Percentiles rank a stretch among this genome's conserved stretches.
Evolutionary conservation across 2,329 filamentous ascomycete species (phyloP).

Genomic region (Chrysoporthe austroafricana): DNA sequence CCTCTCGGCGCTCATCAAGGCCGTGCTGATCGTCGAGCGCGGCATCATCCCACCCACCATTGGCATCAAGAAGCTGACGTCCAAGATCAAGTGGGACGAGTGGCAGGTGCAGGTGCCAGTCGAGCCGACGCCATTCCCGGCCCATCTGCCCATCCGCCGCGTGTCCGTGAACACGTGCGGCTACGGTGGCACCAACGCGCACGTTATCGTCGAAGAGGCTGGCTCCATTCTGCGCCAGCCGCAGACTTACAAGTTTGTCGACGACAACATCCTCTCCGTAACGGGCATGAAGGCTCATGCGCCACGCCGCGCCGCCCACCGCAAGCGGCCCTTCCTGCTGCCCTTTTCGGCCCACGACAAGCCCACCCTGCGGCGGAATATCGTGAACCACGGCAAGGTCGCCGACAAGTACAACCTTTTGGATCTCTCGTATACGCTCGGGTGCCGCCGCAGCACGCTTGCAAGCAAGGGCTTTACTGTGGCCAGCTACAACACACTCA

Average conservation of each 20-base stretch:
- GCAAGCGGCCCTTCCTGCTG: background rate
- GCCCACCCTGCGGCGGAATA: background rate
- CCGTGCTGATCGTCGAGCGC: constrained; percentile 26
- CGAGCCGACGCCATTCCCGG: constrained; percentile 34
- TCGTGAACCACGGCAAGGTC: background rate
- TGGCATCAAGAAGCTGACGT: constrained; percentile 23
- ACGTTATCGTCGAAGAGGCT: background rate
- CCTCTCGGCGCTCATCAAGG: constrained; percentile 31
- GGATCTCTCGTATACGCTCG: constrained; percentile 7
- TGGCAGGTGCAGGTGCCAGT: constrained; percentile 29
- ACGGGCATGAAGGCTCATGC: no score
- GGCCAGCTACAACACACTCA: no score
- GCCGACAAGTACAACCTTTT: background rate
- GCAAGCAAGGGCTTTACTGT: no score
- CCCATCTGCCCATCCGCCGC: constrained; percentile 25
- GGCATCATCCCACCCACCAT: constrained; percentile 27
- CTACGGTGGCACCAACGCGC: constrained; percentile 38
- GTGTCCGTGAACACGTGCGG: constrained; percentile 41
- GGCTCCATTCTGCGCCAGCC: background rate
- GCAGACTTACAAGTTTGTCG: background rate
- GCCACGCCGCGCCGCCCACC: background rate
- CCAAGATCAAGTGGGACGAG: background rate
- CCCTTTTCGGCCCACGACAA: constrained; percentile 11
- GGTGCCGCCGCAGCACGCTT: no score
- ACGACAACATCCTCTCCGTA: background rate